phyloP scores from a whole-genome alignment of 176 grass and related monocot species.

The Triticum monococcum region DNA sequence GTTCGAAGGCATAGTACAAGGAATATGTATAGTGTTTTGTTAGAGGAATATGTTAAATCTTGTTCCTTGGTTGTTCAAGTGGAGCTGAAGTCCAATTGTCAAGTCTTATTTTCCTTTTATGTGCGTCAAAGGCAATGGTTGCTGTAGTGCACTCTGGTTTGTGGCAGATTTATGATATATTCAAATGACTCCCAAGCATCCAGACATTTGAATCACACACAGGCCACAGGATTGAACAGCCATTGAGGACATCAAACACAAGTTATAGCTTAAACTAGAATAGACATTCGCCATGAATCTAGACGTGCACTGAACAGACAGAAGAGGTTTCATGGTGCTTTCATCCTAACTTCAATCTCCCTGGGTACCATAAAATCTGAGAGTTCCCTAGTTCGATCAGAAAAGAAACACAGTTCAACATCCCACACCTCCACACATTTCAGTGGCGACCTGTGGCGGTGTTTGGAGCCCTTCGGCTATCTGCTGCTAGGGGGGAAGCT shows the following conservation, averaged over 20 bases:
- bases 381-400: background rate
- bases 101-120: background rate
- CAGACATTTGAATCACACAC: too few species aligned
- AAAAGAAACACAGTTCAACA: conserved; percentile 3
- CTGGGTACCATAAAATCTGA: background rate
- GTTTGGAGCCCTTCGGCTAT: background rate
- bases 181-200: background rate
- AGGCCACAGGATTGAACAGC: background rate
- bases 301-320: conserved; percentile 7
- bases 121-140: too few species aligned
- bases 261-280: background rate
- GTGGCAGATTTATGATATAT: background rate
- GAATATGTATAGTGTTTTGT: conserved; percentile 19
- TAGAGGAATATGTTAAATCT: background rate
- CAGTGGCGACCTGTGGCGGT: background rate
- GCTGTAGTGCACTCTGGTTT: background rate
- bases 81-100: background rate
- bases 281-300: background rate
- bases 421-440: background rate
- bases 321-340: background rate
- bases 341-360: background rate
- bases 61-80: background rate
- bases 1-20: too few species aligned
- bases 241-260: background rate
- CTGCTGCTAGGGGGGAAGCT: background rate